Evolutionary conservation across 108 stramenopile genomes (phyloP).

Genomic region (Cyclotella choctawhatcheeana): DNA sequence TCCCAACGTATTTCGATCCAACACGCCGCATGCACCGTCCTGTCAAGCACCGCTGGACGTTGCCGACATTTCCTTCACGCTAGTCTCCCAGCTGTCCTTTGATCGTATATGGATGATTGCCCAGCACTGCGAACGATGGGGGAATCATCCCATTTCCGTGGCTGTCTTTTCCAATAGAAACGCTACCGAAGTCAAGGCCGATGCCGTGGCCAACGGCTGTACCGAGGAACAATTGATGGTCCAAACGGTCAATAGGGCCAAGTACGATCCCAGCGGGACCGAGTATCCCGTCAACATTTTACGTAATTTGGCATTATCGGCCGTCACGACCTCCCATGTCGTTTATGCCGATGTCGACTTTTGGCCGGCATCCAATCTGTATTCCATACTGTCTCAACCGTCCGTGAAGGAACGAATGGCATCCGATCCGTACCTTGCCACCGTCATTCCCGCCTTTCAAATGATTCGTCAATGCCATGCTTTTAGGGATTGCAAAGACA

Average conservation of each 20-base stretch:
- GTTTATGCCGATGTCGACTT: slow-evolving; percentile 92
- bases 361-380: slow-evolving; percentile 75
- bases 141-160: slow-evolving; percentile 66
- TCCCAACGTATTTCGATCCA: slow-evolving; percentile 36
- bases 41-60: slow-evolving; percentile 31
- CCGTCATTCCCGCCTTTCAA: slow-evolving; percentile 87
- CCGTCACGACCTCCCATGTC: slow-evolving; percentile 73
- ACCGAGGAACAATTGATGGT: slow-evolving; percentile 38
- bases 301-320: slow-evolving; percentile 79
- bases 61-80: slow-evolving; percentile 46
- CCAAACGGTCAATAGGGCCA: slow-evolving; percentile 47
- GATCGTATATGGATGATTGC: slow-evolving; percentile 85
- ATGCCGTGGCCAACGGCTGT: slow-evolving; percentile 43
- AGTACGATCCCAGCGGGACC: slow-evolving; percentile 45
- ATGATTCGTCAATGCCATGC: slow-evolving; percentile 59
- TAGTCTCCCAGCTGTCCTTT: slow-evolving; percentile 75
- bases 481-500: slow-evolving; percentile 64
- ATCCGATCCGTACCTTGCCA: slow-evolving; percentile 55
- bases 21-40: slow-evolving; percentile 47
- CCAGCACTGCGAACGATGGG: slow-evolving; percentile 83
- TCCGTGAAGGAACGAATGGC: slow-evolving; percentile 48
- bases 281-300: slow-evolving; percentile 92
- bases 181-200: slow-evolving; percentile 28
- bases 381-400: slow-evolving; percentile 45
- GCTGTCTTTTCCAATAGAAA: slow-evolving; percentile 66